phyloP scores from a whole-genome alignment of 495 filamentous ascomycete species.

The Penicillium chermesinum region DNA sequence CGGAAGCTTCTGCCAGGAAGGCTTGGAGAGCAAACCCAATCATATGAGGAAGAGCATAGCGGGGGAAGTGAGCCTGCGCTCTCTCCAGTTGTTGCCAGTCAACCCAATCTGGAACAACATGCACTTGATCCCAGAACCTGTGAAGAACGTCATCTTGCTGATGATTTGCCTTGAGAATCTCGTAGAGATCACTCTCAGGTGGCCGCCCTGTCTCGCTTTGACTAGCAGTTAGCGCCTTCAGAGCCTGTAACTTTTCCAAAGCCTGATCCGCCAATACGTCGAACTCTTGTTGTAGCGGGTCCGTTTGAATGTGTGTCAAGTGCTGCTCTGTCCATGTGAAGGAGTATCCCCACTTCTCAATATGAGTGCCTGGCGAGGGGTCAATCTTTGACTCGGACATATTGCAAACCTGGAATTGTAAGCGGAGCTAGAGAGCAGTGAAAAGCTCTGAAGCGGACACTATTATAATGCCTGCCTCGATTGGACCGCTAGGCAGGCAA shows the following conservation, averaged over 20 bases:
- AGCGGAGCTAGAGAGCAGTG: no score
- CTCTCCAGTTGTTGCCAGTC: background rate
- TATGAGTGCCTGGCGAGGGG: background rate
- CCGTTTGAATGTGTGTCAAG: background rate
- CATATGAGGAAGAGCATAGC: background rate
- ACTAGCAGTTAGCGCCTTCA: background rate
- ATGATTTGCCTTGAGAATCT: background rate
- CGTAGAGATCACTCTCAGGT: background rate
- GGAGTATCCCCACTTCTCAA: background rate
- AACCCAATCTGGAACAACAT: background rate
- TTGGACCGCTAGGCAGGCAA: no score
- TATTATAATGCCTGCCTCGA: no score
- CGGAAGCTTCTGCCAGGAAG: background rate
- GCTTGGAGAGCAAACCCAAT: background rate
- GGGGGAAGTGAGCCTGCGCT: background rate
- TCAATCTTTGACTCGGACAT: no score
- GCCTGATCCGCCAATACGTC: background rate
- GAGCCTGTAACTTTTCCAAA: background rate
- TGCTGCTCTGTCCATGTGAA: constrained; percentile 1
- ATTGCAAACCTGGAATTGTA: no score
- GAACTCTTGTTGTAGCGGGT: background rate
- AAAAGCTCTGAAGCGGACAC: no score
- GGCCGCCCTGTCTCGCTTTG: background rate
- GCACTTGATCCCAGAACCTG: background rate
- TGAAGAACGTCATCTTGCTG: background rate